A percentile compares a stretch with the other conserved stretches of the same genome.
phyloP scores from a whole-genome alignment of 2,329 filamentous ascomycete species.

The Hymenoscyphus infarciens region DNA sequence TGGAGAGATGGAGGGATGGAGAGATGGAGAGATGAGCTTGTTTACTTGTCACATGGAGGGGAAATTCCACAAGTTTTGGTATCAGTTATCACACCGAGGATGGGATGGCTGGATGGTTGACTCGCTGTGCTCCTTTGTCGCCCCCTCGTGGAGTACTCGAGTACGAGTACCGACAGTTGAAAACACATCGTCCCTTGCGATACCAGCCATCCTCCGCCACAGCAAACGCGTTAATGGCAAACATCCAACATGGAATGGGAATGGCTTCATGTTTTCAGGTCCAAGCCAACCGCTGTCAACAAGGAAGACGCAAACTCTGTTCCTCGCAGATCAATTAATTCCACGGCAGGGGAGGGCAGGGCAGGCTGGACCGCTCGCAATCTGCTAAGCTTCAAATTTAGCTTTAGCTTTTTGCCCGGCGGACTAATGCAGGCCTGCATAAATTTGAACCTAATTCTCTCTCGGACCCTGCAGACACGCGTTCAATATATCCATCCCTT shows the following conservation, averaged over 20 bases:
- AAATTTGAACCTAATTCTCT: background rate
- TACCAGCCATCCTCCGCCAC: background rate
- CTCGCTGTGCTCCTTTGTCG: background rate
- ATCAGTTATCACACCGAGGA: too few relatives aligned
- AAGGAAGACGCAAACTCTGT: background rate
- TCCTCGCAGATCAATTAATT: background rate
- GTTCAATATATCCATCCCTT: background rate
- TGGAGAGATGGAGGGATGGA: background rate
- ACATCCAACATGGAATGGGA: background rate
- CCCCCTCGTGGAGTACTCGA: background rate
- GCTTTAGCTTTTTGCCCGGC: background rate
- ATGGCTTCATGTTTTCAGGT: background rate
- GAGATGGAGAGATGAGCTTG: background rate
- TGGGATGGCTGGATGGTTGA: background rate
- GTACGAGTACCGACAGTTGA: background rate
- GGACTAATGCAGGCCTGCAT: background rate
- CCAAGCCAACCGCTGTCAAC: background rate
- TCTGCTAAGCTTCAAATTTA: background rate
- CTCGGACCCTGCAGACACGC: constrained; percentile 1
- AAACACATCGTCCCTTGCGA: background rate
- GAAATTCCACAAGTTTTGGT: background rate
- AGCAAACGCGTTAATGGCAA: background rate
- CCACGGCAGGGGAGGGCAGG: too few relatives aligned
- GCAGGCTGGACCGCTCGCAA: background rate
- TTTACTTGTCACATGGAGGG: background rate